A percentile compares a stretch with the other conserved stretches of the same genome.
These are phyloP conservation scores for Ogataea angusta DNA, from an alignment of 805 yeast genomes.

Conservation along the genomic window DNA sequence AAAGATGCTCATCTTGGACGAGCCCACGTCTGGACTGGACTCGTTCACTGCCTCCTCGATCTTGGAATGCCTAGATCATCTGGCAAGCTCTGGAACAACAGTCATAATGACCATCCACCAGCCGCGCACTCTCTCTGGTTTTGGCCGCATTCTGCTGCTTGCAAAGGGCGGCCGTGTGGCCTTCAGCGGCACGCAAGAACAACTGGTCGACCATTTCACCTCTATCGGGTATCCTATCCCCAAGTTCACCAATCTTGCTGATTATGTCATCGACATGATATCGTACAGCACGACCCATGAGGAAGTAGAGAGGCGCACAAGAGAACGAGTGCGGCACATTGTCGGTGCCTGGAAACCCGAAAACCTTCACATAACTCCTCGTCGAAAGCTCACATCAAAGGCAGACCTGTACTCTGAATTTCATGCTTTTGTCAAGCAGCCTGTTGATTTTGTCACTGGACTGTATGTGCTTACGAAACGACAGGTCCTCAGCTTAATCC, in stretches of 20 bases:
- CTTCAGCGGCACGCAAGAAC: slow-evolving; percentile 55
- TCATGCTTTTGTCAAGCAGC: slow-evolving; percentile 30
- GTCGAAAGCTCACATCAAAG: slow-evolving; percentile 13
- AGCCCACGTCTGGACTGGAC: slow-evolving; percentile 88
- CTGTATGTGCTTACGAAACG: slow-evolving; percentile 36
- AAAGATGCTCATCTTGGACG: slow-evolving; percentile 70
- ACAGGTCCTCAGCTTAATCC: slow-evolving; percentile 40
- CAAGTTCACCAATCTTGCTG: slow-evolving; percentile 64
- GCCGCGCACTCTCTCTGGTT: slow-evolving; percentile 63
- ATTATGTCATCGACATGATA: slow-evolving; percentile 65
- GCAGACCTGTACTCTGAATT: slow-evolving; percentile 20
- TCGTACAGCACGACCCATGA: slow-evolving; percentile 51
- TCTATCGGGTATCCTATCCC: slow-evolving; percentile 57
- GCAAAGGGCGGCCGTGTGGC: slow-evolving; percentile 73
- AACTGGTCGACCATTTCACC: slow-evolving; percentile 46
- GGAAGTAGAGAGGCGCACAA: slow-evolving; percentile 38
- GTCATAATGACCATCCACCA: slow-evolving; percentile 79
- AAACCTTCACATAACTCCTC: neutral
- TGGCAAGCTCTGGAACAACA: slow-evolving; percentile 63
- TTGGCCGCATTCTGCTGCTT: slow-evolving; percentile 69
- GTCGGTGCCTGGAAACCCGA: slow-evolving; percentile 36
- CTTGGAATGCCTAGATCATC: slow-evolving; percentile 51
- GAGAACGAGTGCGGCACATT: slow-evolving; percentile 38
- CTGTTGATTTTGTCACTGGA: slow-evolving; percentile 33
- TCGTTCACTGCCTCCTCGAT: slow-evolving; percentile 73